Conservation (phyloP, 2,329 filamentous ascomycete genomes). For the Mycogone perniciosa region DNA sequence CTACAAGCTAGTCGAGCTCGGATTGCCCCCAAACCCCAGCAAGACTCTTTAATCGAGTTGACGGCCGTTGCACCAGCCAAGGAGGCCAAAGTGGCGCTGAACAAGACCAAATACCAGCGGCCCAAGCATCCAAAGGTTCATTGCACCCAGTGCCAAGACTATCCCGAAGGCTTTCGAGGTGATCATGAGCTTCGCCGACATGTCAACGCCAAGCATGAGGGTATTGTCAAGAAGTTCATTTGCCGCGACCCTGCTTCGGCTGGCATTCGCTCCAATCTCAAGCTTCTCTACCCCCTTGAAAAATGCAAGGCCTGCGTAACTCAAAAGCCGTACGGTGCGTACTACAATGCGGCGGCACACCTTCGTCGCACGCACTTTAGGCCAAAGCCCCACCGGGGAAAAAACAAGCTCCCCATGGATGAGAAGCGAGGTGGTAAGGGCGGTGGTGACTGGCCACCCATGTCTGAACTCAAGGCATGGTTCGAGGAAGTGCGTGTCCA, state of each 20-base stretch:
- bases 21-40: constrained; percentile 41
- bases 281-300: constrained; percentile 57
- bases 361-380: constrained; percentile 84
- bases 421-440: constrained; percentile 51
- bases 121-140: constrained; percentile 65
- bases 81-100: constrained; percentile 39
- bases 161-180: constrained; percentile 74
- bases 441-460: constrained; percentile 49
- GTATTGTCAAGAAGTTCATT: constrained; percentile 48
- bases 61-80: constrained; percentile 19
- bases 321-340: constrained; percentile 76
- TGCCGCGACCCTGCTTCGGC: constrained; percentile 47
- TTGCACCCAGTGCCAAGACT: constrained; percentile 63
- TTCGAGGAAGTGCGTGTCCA: constrained; percentile 42
- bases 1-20: constrained; percentile 34
- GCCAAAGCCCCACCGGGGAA: constrained; percentile 45
- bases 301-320: constrained; percentile 79
- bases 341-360: constrained; percentile 93
- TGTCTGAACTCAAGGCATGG: constrained; percentile 54
- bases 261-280: constrained; percentile 37
- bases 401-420: constrained; percentile 32
- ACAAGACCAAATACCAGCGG: constrained; percentile 44
- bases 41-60: constrained; percentile 13
- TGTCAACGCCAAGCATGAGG: constrained; percentile 57
- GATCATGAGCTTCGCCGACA: constrained; percentile 75